Percentiles rank a stretch among this genome's conserved stretches.
phyloP scores from a whole-genome alignment of 768 basidiomycete genomes.

The Agaricus sinodeliciosus region DNA sequence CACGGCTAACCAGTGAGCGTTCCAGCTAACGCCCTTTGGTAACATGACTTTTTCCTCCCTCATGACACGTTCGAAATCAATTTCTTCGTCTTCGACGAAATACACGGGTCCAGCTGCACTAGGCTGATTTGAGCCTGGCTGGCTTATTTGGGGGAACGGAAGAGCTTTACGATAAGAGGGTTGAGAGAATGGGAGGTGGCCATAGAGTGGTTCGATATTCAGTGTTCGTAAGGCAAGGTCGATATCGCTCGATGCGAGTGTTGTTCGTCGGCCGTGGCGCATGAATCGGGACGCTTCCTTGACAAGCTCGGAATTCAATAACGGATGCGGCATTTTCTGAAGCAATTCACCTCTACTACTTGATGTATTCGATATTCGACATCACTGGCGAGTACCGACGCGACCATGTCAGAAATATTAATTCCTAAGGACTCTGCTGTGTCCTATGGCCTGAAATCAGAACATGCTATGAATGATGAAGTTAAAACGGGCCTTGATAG shows the following conservation, averaged over 20 bases:
- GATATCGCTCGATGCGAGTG: constrained; percentile 83
- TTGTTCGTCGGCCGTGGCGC: constrained; percentile 89
- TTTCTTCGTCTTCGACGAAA: constrained; percentile 94
- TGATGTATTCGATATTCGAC: constrained; percentile 96
- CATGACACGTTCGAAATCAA: constrained; percentile 90
- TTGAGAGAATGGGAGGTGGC: constrained; percentile 63
- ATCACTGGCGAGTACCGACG: constrained; percentile 85
- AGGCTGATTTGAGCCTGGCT: constrained; percentile 17
- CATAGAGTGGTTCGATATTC: constrained; percentile 95
- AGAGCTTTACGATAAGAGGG: constrained; percentile 56
- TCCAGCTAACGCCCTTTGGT: constrained; percentile 79
- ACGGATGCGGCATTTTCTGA: background rate
- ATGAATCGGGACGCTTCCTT: constrained; percentile 97
- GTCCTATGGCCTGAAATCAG: constrained; percentile 46
- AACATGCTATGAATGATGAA: background rate
- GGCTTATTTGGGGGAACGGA: constrained; percentile 35
- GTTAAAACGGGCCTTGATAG: constrained; percentile 42
- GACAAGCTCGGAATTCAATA: constrained; percentile 5
- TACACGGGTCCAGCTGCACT: constrained; percentile 66
- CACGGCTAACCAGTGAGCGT: constrained; percentile 96
- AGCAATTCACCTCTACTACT: constrained; percentile 69
- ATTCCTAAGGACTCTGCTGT: constrained; percentile 86
- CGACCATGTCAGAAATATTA: constrained; percentile 72
- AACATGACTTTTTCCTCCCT: constrained; percentile 80
- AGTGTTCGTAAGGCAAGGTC: constrained; percentile 90